phyloP scores from a whole-genome alignment of 495 filamentous ascomycete genomes.

The Xylaria acuta region DNA sequence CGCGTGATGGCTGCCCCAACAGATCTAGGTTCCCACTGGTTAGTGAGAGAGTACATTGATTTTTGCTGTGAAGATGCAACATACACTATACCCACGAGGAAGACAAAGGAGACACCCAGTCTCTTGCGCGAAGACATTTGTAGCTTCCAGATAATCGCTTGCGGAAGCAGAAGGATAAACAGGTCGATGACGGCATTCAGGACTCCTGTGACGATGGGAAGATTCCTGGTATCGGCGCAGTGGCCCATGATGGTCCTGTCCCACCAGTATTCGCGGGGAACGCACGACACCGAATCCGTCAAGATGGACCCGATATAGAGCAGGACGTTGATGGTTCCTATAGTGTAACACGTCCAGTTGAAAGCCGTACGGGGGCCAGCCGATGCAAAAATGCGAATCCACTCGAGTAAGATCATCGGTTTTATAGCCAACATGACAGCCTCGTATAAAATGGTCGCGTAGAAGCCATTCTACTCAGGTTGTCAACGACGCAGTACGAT shows the following conservation, averaged over 20 bases:
- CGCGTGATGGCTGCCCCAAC: constrained; percentile 18
- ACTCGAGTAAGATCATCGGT: constrained; percentile 36
- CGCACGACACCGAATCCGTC: constrained; percentile 24
- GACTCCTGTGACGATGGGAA: constrained; percentile 24
- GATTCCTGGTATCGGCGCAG: constrained; percentile 21
- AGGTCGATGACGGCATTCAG: constrained; percentile 27
- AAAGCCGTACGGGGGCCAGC: constrained; percentile 26
- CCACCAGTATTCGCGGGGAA: constrained; percentile 30
- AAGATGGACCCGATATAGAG: constrained; percentile 25
- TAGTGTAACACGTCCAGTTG: constrained; percentile 23
- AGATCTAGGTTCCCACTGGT: constrained; percentile 15
- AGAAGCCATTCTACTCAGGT: constrained; percentile 21
- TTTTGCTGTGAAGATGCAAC: background rate
- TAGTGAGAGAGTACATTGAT: background rate
- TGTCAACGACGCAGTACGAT: background rate
- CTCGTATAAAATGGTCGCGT: constrained; percentile 27
- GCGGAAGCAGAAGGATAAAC: constrained; percentile 33
- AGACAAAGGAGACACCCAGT: constrained; percentile 36
- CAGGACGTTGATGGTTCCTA: constrained; percentile 21
- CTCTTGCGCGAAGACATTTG: constrained; percentile 35
- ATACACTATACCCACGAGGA: constrained; percentile 31
- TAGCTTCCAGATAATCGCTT: constrained; percentile 36
- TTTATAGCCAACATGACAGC: constrained; percentile 34
- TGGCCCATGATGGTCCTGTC: constrained; percentile 29
- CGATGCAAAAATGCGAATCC: constrained; percentile 37